Evolutionary conservation across 208 protist species (phyloP).

Genomic region (Leishmania lainsoni): DNA sequence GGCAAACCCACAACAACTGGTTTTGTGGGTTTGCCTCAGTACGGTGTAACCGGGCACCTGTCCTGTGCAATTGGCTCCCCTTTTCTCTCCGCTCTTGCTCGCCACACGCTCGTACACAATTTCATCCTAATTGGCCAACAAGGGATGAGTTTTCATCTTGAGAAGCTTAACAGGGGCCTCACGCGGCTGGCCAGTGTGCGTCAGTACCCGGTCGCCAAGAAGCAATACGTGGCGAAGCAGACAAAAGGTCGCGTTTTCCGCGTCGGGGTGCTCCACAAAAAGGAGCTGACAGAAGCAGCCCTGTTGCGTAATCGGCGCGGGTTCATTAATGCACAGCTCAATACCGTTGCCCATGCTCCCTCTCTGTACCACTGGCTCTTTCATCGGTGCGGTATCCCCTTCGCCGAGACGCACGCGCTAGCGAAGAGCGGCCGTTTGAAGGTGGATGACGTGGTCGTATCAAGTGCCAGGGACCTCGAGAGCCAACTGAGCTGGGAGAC

Average conservation of each 20-base stretch:
- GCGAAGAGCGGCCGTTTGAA: slow-evolving; percentile 47
- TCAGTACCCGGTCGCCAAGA: slow-evolving; percentile 41
- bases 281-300: slow-evolving; percentile 61
- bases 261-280: slow-evolving; percentile 69
- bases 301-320: slow-evolving; percentile 75
- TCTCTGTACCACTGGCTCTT: slow-evolving; percentile 91
- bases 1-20: not conserved
- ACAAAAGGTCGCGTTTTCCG: slow-evolving; percentile 79
- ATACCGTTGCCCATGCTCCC: slow-evolving; percentile 82
- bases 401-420: slow-evolving; percentile 66
- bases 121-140: not conserved
- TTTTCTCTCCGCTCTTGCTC: not conserved
- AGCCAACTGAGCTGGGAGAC: slow-evolving; percentile 78
- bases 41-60: not conserved
- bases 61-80: not conserved
- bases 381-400: slow-evolving; percentile 86
- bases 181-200: slow-evolving; percentile 65
- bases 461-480: slow-evolving; percentile 51
- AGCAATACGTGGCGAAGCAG: slow-evolving; percentile 44
- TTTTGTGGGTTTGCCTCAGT: not conserved
- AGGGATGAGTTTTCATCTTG: slow-evolving; percentile 39
- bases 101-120: not conserved
- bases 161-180: slow-evolving; percentile 78
- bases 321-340: slow-evolving; percentile 80
- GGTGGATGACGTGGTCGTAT: slow-evolving; percentile 62